Percentiles rank a stretch among this genome's conserved stretches.
phyloP scores from a whole-genome alignment of 1,284 basidiomycete species.

The Trametes polyzona region DNA sequence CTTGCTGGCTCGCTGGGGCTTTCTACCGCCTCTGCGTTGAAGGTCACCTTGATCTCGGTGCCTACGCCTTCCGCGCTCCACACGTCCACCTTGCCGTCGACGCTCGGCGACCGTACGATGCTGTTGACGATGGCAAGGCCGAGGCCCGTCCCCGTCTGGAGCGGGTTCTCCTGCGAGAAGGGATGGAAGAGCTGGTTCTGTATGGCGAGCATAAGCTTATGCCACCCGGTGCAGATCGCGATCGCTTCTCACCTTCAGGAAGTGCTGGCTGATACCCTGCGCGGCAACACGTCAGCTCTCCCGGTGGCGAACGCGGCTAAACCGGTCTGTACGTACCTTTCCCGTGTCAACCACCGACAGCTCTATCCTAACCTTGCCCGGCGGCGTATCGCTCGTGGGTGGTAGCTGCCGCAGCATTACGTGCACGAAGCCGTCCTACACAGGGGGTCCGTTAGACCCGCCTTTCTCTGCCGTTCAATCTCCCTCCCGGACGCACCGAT shows the following conservation, averaged over 20 bases:
- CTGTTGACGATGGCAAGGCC: conserved; percentile 98
- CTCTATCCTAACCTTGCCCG: conserved; percentile 76
- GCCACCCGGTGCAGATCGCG: not conserved
- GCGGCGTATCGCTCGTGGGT: conserved; percentile 50
- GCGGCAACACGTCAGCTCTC: conserved; percentile 4
- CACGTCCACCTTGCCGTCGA: conserved; percentile 89
- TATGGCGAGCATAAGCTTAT: conserved; percentile 3
- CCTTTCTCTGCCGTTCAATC: not conserved
- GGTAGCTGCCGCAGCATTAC: conserved; percentile 82
- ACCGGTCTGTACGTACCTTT: conserved; percentile 53
- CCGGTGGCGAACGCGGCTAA: not conserved
- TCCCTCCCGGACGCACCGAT: conserved; percentile 47
- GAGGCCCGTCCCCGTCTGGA: conserved; percentile 92
- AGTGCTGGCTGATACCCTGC: conserved; percentile 85
- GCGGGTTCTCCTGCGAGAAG: conserved; percentile 92
- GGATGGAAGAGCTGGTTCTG: conserved; percentile 96
- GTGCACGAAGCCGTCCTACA: conserved; percentile 85
- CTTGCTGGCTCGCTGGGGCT: conserved; percentile 42
- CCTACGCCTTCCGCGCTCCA: conserved; percentile 88
- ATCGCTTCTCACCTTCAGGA: conserved; percentile 65
- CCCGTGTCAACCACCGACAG: conserved; percentile 90
- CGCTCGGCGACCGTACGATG: conserved; percentile 84
- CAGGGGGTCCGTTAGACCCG: conserved; percentile 18
- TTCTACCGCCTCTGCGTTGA: conserved; percentile 72
- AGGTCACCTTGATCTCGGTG: conserved; percentile 92